Conservation (phyloP, 768 basidiomycete species). For the Mrakia hoshinonis region DNA sequence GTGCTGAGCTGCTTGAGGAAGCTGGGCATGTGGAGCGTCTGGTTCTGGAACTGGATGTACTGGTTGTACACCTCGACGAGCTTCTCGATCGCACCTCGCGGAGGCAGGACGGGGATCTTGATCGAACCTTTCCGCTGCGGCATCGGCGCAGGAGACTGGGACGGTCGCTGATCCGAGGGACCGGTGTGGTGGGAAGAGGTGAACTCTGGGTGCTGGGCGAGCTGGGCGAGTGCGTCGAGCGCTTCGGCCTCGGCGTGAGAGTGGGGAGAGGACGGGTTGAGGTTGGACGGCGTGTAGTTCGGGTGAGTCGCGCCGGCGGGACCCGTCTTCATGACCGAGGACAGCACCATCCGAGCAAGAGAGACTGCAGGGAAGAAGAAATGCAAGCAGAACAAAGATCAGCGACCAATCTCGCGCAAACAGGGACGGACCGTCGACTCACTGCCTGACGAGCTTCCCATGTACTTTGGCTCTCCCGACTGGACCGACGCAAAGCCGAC, state of each 20-base stretch:
- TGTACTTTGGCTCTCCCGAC: conserved; percentile 26
- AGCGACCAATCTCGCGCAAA: not conserved
- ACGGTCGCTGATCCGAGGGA: conserved; percentile 6
- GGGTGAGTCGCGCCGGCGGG: conserved; percentile 31
- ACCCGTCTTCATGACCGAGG: conserved; percentile 29
- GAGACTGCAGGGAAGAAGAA: conserved; percentile 17
- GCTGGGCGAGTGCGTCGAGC: conserved; percentile 28
- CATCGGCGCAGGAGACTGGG: conserved; percentile 6
- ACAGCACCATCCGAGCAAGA: conserved; percentile 29
- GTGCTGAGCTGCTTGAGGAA: conserved; percentile 37
- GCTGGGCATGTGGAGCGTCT: conserved; percentile 41
- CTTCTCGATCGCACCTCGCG: conserved; percentile 40
- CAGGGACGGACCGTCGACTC: not conserved
- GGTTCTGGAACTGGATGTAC: conserved; percentile 42
- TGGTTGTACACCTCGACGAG: conserved; percentile 42
- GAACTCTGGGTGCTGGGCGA: conserved; percentile 29
- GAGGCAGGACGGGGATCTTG: conserved; percentile 40
- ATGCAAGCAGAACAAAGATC: not conserved
- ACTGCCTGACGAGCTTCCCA: conserved; percentile 27
- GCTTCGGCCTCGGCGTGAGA: conserved; percentile 28
- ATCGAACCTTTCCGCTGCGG: conserved; percentile 27
- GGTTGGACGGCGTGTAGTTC: conserved; percentile 23
- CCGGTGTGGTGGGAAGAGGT: conserved; percentile 4
- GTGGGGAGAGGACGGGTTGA: conserved; percentile 11
- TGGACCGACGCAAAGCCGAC: conserved; percentile 25